These are phyloP conservation scores for Linanthus parryae DNA, from an alignment of 148 eudicot genomes.

Conservation along the genomic window DNA sequence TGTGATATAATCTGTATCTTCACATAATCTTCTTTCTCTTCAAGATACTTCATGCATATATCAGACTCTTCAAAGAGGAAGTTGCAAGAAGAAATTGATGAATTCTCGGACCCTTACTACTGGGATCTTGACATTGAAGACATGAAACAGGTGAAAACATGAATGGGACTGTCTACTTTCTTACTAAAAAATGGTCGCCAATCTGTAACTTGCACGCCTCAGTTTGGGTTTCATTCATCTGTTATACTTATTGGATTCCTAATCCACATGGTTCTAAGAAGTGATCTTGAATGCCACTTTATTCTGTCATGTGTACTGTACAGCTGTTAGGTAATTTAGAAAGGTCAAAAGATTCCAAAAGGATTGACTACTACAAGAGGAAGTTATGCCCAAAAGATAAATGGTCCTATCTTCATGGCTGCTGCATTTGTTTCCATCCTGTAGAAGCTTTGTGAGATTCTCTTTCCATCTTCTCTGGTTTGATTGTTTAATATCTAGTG, in stretches of 20 bases:
- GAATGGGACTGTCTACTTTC: too few species aligned
- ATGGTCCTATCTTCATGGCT: constrained; percentile 74
- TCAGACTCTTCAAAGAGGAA: constrained; percentile 60
- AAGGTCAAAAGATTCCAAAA: constrained; percentile 40
- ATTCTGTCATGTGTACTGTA: not conserved
- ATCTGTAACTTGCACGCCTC: too few species aligned
- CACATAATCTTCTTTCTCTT: too few species aligned
- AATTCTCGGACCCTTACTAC: constrained; percentile 74
- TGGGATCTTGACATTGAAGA: constrained; percentile 61
- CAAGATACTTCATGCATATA: constrained; percentile 64
- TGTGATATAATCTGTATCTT: too few species aligned
- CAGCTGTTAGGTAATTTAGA: constrained; percentile 52
- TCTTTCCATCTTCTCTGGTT: constrained; percentile 7
- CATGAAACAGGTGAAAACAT: constrained; percentile 60
- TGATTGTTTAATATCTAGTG: not conserved
- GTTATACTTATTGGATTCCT: not conserved
- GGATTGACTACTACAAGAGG: constrained; percentile 48
- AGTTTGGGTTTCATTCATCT: too few species aligned
- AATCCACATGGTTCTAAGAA: not conserved
- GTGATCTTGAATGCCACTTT: not conserved
- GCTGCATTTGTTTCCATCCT: constrained; percentile 61
- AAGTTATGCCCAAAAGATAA: constrained; percentile 63
- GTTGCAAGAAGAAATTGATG: constrained; percentile 87
- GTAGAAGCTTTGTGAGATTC: constrained; percentile 36
- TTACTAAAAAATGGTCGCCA: too few species aligned